Conservation (phyloP, 1,284 basidiomycete species). For the Tilletia walkeri region DNA sequence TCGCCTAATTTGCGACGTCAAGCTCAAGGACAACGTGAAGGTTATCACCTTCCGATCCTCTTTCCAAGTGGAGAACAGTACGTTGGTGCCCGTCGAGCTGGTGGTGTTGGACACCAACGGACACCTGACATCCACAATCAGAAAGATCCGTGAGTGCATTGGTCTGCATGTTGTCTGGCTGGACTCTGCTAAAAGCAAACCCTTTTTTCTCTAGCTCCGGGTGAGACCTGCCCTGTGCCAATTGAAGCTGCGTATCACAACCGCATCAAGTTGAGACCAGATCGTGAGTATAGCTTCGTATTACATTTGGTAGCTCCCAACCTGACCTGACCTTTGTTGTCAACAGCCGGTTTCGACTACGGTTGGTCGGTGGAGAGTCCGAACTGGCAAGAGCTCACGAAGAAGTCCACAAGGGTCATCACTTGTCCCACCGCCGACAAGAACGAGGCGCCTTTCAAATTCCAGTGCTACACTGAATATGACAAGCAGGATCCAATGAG, state of each 20-base stretch:
- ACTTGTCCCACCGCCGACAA: conserved; percentile 79
- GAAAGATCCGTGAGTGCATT: conserved; percentile 65
- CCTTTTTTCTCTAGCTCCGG: conserved; percentile 62
- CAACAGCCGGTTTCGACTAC: conserved; percentile 81
- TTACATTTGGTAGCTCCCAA: no score
- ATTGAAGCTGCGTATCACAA: conserved; percentile 84
- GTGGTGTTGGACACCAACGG: conserved; percentile 83
- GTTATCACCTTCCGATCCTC: conserved; percentile 91
- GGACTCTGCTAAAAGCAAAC: conserved; percentile 36
- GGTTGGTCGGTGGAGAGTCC: conserved; percentile 82
- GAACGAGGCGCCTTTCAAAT: conserved; percentile 86
- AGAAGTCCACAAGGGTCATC: conserved; percentile 73
- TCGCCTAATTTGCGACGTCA: conserved; percentile 85
- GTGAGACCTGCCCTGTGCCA: conserved; percentile 84
- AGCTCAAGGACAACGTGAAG: conserved; percentile 89
- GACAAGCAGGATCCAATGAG: conserved; percentile 67
- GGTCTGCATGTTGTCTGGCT: conserved; percentile 59
- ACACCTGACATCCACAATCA: conserved; percentile 74
- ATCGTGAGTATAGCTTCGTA: conserved; percentile 58
- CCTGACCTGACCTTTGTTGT: background rate
- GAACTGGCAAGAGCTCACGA: conserved; percentile 83
- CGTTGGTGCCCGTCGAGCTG: conserved; percentile 88
- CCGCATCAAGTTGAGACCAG: conserved; percentile 82
- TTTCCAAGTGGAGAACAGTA: conserved; percentile 87
- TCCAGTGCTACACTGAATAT: conserved; percentile 86